A percentile compares a stretch with the other conserved stretches of the same genome.
These are phyloP conservation scores for Gossypium sturtianum DNA, from an alignment of 345 rosid genomes.

Conservation along the genomic window DNA sequence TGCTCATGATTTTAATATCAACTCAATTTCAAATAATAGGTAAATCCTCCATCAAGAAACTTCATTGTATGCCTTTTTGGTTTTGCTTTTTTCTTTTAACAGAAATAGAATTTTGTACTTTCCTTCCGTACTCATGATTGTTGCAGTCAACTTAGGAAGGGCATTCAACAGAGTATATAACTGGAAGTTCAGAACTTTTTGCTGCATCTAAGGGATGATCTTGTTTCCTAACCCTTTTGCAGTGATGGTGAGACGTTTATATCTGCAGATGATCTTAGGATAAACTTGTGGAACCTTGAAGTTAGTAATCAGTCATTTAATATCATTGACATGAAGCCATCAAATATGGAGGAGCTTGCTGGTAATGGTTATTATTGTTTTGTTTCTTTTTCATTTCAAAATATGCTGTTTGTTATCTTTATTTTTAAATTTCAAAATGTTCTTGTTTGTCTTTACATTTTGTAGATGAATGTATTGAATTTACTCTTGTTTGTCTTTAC, in stretches of 20 bases:
- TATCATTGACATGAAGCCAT: conserved; percentile 62
- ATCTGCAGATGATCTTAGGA: conserved; percentile 63
- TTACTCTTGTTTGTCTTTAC: too few relatives aligned
- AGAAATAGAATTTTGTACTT: neutral
- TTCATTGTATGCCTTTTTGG: neutral
- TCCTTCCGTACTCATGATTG: neutral
- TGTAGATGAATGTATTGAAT: neutral
- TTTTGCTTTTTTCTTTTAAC: neutral
- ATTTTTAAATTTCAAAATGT: neutral
- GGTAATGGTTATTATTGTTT: conserved; percentile 30
- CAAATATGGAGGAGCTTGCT: conserved; percentile 62
- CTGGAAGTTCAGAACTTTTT: conserved; percentile 1
- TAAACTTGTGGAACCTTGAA: conserved; percentile 69
- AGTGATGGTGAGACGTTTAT: conserved; percentile 71
- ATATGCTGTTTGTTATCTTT: neutral
- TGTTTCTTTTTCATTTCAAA: neutral
- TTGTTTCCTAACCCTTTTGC: conserved; percentile 22
- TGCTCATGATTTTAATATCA: conserved; percentile 80
- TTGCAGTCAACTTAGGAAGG: neutral
- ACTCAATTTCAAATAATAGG: conserved; percentile 93
- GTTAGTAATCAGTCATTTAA: conserved; percentile 55
- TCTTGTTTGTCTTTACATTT: neutral
- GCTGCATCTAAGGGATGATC: conserved; percentile 13
- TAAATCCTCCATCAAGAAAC: conserved; percentile 22
- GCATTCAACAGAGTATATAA: neutral